Base-by-base conservation (phyloP, 2,329 filamentous ascomycete species). In the Xylaria sp. region DNA sequence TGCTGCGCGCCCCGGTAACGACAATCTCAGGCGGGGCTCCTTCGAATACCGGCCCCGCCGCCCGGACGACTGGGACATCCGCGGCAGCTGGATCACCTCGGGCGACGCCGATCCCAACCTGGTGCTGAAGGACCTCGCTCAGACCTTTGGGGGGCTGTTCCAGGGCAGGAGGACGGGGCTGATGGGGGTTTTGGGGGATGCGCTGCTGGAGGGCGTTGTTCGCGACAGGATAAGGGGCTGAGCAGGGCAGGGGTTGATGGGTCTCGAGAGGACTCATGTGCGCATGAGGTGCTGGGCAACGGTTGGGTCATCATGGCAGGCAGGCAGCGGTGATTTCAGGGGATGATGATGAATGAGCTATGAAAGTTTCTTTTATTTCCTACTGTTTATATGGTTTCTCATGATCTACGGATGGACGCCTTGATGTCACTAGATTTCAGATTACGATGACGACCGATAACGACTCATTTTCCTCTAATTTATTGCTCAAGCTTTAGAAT, bases 1-100 rank as follows among this genome's bases (percentile, higher is more conserved):
- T 24, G n/a, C 40, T 24, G n/a, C n/a, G n/a, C 53, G 29, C 16
- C 50, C 55, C 19, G 26, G 38, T n/a, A n/a, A n/a, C 18, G 50
- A 48, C 18, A 37, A 59, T 17, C 54, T 48, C 11, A 54, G 58
- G 22, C 54, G 46, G n/a, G 64, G 63, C 29, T 50, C 47, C 17
- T 64, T 65, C 44, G 63, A 66, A 29, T 64, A 59, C 41, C 44
- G 58, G 7, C 60, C 63, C 5, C 60, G 48, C 21, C 39, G 56
- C 29, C 39, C 38, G 7, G 43, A 59, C 38, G 58, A 56, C 46
- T 59, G 52, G 56, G 50, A 56, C 21, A 16, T 61, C 18, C 55
- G 48, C 21, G 58, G 58, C 4, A 55, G 50, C 11, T 61, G 58
- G 58, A 47, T 43, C 34, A 39, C 58, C 2, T 11, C 54, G 21